A percentile compares a stretch with the other conserved stretches of the same genome.
Evolutionary conservation across 2,329 filamentous ascomycete genomes (phyloP).

Genomic region (Lachnellula willkommii): DNA sequence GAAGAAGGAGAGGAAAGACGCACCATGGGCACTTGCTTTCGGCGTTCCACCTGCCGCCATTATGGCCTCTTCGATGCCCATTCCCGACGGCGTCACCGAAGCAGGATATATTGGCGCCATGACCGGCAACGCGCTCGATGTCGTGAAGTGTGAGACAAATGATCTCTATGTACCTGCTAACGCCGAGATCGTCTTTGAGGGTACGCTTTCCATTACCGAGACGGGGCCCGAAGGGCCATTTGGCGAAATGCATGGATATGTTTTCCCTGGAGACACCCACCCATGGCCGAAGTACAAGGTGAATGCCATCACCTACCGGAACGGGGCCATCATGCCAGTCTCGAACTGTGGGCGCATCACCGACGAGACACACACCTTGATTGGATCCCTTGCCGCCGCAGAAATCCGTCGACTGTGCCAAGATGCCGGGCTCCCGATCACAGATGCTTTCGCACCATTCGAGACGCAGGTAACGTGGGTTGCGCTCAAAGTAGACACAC

Average conservation of each 20-base stretch:
- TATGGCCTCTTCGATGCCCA: slow-evolving; percentile 44
- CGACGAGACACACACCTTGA: slow-evolving; percentile 41
- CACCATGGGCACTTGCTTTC: slow-evolving; percentile 43
- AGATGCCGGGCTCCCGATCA: slow-evolving; percentile 38
- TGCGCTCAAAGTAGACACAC: slow-evolving; percentile 51
- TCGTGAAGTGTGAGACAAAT: slow-evolving; percentile 50
- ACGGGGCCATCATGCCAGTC: slow-evolving; percentile 44
- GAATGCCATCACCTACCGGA: slow-evolving; percentile 43
- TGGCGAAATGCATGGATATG: slow-evolving; percentile 43
- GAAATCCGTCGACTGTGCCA: slow-evolving; percentile 37
- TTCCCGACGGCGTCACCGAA: slow-evolving; percentile 45
- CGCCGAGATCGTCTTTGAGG: slow-evolving; percentile 47
- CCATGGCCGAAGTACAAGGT: slow-evolving; percentile 39
- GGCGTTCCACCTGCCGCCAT: slow-evolving; percentile 46
- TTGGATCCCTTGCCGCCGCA: slow-evolving; percentile 39
- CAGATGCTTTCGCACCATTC: slow-evolving; percentile 40
- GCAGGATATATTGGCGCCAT: slow-evolving; percentile 45
- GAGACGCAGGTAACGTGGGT: slow-evolving; percentile 46
- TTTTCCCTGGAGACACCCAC: slow-evolving; percentile 39
- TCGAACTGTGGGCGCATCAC: slow-evolving; percentile 38
- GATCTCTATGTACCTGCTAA: slow-evolving; percentile 44
- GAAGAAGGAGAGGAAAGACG: slow-evolving; percentile 40
- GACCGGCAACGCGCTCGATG: slow-evolving; percentile 39
- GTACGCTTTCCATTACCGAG: slow-evolving; percentile 41
- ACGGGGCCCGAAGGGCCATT: slow-evolving; percentile 44